Evolutionary conservation across 345 rosid species (phyloP).

Genomic region (Citrus mangshanensis): DNA sequence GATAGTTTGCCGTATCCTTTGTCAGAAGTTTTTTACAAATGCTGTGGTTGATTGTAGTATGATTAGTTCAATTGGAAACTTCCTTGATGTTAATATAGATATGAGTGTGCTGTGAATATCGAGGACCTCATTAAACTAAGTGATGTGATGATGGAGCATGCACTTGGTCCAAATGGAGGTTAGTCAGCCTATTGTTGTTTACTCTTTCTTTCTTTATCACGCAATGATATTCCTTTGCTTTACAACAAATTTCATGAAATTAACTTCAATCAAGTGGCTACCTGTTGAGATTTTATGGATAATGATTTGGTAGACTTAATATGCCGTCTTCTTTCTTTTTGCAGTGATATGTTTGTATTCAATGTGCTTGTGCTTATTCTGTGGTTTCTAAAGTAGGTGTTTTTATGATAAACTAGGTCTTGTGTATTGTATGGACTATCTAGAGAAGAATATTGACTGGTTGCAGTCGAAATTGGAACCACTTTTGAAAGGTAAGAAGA

Average conservation of each 20-base stretch:
- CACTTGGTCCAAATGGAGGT: slow-evolving; percentile 99
- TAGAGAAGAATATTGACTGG: no score
- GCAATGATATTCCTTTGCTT: neutral
- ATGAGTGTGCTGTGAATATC: slow-evolving; percentile 80
- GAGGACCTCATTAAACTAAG: slow-evolving; percentile 79
- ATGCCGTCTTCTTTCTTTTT: neutral
- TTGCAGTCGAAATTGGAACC: no score
- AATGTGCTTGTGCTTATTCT: neutral
- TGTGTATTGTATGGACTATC: no score
- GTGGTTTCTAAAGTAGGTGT: neutral
- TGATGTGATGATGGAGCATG: slow-evolving; percentile 77
- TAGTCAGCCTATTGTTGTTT: neutral
- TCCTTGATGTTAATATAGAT: slow-evolving; percentile 58
- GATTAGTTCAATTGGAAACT: neutral
- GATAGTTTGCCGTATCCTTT: slow-evolving; percentile 82
- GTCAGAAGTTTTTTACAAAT: neutral
- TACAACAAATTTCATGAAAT: neutral
- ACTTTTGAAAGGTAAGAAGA: no score
- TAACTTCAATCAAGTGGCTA: neutral
- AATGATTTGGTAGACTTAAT: neutral
- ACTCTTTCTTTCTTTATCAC: neutral
- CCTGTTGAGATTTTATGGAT: neutral
- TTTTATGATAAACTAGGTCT: no score
- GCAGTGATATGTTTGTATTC: neutral
- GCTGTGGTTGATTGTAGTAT: neutral